Conservation (phyloP, 805 yeast genomes). For the Barnettozyma pratensis region DNA sequence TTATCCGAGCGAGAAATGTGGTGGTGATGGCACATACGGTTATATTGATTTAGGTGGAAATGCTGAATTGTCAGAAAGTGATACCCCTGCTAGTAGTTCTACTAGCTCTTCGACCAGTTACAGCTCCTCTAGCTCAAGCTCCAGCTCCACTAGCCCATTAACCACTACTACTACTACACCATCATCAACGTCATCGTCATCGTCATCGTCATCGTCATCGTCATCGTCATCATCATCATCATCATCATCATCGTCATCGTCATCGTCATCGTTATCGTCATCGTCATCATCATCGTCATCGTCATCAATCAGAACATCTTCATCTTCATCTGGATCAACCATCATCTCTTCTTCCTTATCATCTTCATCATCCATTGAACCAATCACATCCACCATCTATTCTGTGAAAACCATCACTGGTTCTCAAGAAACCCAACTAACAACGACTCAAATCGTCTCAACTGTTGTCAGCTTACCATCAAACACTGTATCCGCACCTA, state of each 20-base stretch:
- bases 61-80: neutral
- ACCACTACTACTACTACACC: slow-evolving; percentile 7
- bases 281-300: slow-evolving; percentile 6
- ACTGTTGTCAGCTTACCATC: slow-evolving; percentile 22
- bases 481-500: slow-evolving; percentile 11
- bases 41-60: slow-evolving; percentile 40
- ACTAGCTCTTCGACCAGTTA: neutral
- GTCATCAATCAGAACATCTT: neutral
- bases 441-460: slow-evolving; percentile 23
- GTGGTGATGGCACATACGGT: slow-evolving; percentile 45
- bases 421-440: slow-evolving; percentile 22
- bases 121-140: slow-evolving; percentile 3
- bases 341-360: slow-evolving; percentile 1
- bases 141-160: slow-evolving; percentile 6
- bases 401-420: slow-evolving; percentile 34
- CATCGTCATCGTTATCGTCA: neutral
- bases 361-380: slow-evolving; percentile 10
- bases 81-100: slow-evolving; percentile 5
- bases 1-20: slow-evolving; percentile 38
- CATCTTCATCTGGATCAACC: neutral
- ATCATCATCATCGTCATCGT: slow-evolving; percentile 4
- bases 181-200: slow-evolving; percentile 8
- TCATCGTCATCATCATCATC: slow-evolving; percentile 8
- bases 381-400: slow-evolving; percentile 29
- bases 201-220: slow-evolving; percentile 5